Percentiles rank a stretch among this genome's conserved stretches.
phyloP scores from a whole-genome alignment of 2,329 filamentous ascomycete genomes.

The Clarireedia hainanense region DNA sequence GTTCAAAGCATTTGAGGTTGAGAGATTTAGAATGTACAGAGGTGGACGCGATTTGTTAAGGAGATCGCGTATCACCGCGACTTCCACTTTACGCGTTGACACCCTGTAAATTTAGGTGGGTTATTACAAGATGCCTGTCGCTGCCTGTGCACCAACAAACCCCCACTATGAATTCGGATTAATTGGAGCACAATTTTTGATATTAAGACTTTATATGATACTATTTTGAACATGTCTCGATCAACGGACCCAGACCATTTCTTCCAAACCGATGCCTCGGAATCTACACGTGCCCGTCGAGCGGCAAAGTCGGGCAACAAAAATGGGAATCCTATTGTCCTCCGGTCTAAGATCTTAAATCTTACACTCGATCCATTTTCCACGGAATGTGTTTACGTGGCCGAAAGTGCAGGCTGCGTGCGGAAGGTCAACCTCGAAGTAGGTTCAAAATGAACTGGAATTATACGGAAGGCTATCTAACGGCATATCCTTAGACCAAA shows the following conservation, averaged over 20 bases:
- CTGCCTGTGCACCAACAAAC: background rate
- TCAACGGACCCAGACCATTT: slow-evolving; percentile 73
- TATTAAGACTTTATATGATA: too few relatives aligned
- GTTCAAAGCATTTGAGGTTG: background rate
- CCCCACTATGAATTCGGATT: slow-evolving; percentile 11
- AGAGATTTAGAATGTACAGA: slow-evolving; percentile 9
- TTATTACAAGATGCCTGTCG: background rate
- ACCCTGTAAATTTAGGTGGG: slow-evolving; percentile 1
- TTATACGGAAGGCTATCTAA: slow-evolving; percentile 4
- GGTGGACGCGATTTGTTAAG: slow-evolving; percentile 14
- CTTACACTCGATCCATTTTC: slow-evolving; percentile 59
- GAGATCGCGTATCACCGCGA: slow-evolving; percentile 7
- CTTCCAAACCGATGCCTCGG: slow-evolving; percentile 68
- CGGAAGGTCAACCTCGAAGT: slow-evolving; percentile 70
- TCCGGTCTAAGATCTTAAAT: slow-evolving; percentile 82
- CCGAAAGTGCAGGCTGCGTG: slow-evolving; percentile 78
- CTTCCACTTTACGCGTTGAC: slow-evolving; percentile 18
- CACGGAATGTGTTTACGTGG: slow-evolving; percentile 59
- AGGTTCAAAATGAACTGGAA: slow-evolving; percentile 34
- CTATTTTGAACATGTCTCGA: slow-evolving; percentile 45
- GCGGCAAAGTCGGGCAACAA: slow-evolving; percentile 67
- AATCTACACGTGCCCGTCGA: slow-evolving; percentile 44
- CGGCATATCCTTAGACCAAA: slow-evolving; percentile 30
- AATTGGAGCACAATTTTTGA: too few relatives aligned
- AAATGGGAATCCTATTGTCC: slow-evolving; percentile 69